Base-by-base conservation (phyloP, 257 asterid species). In the Solanum bulbocastanum region DNA sequence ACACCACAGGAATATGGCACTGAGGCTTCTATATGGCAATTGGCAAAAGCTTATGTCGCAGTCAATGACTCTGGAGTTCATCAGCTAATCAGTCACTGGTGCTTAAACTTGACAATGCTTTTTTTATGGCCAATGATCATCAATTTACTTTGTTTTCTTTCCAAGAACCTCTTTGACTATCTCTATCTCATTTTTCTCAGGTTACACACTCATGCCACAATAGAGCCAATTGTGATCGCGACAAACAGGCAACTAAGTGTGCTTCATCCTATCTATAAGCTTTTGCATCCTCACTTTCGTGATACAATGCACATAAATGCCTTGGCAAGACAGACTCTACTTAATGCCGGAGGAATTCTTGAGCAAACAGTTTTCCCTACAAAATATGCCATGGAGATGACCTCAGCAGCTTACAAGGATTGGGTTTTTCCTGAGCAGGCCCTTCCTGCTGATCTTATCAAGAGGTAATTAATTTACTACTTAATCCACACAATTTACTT, bases 261-360 rank as follows among this genome's bases (percentile, higher is more conserved):
- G 84, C 86, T 95, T 89, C 97, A 95, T 89, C 98, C 98, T 5
- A 89, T 95, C 30, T 82, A 92, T 65, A 95, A 92, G 95, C 93
- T 95, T 33, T 72, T 95, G 73, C 91, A 93, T 8, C 97, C 98
- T 22, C 98, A 95, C 85, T 94, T 95, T 87, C 95, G 94, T 5
- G 98, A 94, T 89, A 93, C 97, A 5, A 91, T 95, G 98, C 93
- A 93, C 91, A 93, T 95, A 75, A 95, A 95, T 78, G 96, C 97
- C 0, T 86, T 92, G 37, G 97, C 94, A 13, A 86, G 98, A n/a
- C 96, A 95, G 72, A 87, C 90, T 52, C 82, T 95, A 86, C 91
- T 95, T 22, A 95, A 93, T 90, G 98, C 93, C 2, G 95, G 96
- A 20, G 98, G 98, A 9, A 87, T 92, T 37, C 90, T 92, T 84